A percentile compares a stretch with the other conserved stretches of the same genome.
These are phyloP conservation scores for Axilococcus clingmanii DNA, from an alignment of 139 green algal genomes.

Conservation along the genomic window DNA sequence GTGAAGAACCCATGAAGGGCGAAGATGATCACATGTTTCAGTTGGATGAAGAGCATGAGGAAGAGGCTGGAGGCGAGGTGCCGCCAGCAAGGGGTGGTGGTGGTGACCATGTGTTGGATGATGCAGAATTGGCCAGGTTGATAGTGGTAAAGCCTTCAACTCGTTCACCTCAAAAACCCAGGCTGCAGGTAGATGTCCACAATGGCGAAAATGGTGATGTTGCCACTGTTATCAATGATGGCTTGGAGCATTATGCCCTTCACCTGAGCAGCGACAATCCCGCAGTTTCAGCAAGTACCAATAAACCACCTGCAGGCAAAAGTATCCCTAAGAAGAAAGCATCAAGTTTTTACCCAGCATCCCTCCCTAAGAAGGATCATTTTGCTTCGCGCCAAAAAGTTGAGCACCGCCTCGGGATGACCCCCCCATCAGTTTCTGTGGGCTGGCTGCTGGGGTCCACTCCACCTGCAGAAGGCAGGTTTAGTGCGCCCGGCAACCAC, in stretches of 20 bases:
- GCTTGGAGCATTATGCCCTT: slow-evolving; percentile 69
- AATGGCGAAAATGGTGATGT: slow-evolving; percentile 19
- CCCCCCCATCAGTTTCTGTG: slow-evolving; percentile 36
- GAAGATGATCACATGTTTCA: slow-evolving; percentile 67
- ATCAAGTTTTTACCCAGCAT: slow-evolving; percentile 44
- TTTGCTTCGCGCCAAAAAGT: not conserved
- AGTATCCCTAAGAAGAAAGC: slow-evolving; percentile 1
- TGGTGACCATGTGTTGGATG: slow-evolving; percentile 14
- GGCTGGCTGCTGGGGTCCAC: slow-evolving; percentile 75
- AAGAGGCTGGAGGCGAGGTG: slow-evolving; percentile 10
- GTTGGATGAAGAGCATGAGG: slow-evolving; percentile 44
- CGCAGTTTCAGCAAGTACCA: not conserved
- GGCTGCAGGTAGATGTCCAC: not conserved
- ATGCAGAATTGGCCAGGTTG: slow-evolving; percentile 40
- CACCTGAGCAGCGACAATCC: slow-evolving; percentile 26
- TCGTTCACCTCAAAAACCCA: not conserved
- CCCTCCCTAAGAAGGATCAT: slow-evolving; percentile 25
- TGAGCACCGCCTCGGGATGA: slow-evolving; percentile 27
- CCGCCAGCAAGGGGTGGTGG: slow-evolving; percentile 6
- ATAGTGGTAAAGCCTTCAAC: slow-evolving; percentile 54
- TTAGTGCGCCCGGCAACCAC: slow-evolving; percentile 8
- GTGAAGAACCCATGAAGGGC: slow-evolving; percentile 27
- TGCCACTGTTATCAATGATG: slow-evolving; percentile 68
- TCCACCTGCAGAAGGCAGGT: slow-evolving; percentile 22
- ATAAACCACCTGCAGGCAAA: not conserved